These are phyloP conservation scores for Capsicum chinense DNA, from an alignment of 257 asterid species.

Conservation along the genomic window DNA sequence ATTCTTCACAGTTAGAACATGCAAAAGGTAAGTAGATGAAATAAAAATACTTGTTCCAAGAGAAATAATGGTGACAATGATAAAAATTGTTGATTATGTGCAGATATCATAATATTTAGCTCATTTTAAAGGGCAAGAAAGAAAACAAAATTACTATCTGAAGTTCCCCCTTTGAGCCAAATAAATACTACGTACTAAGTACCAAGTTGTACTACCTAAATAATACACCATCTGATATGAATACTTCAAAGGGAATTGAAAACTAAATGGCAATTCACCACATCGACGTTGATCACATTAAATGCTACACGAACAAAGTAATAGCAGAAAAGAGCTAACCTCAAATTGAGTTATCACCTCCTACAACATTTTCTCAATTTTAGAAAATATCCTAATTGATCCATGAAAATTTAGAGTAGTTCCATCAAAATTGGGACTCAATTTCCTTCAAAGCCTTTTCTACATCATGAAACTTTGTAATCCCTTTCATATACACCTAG, in stretches of 20 bases:
- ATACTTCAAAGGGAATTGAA: not conserved
- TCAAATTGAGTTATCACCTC: slow-evolving; percentile 78
- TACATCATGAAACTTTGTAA: slow-evolving; percentile 64
- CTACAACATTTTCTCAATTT: slow-evolving; percentile 72
- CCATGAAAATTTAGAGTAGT: slow-evolving; percentile 65
- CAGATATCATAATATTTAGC: slow-evolving; percentile 35
- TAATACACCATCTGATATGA: not conserved
- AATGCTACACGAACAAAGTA: not conserved
- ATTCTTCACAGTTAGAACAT: not conserved
- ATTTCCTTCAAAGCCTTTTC: slow-evolving; percentile 70
- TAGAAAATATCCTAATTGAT: slow-evolving; percentile 59
- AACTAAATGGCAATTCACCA: not conserved
- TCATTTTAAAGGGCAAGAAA: not conserved
- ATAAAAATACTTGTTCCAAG: not conserved
- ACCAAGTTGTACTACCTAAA: not conserved
- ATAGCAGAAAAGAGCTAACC: slow-evolving; percentile 49
- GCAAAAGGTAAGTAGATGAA: slow-evolving; percentile 5
- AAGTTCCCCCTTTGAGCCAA: too few relatives aligned
- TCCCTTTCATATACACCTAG: slow-evolving; percentile 71
- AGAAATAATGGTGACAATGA: slow-evolving; percentile 1
- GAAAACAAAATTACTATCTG: too few relatives aligned
- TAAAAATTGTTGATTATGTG: slow-evolving; percentile 7
- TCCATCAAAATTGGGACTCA: slow-evolving; percentile 55
- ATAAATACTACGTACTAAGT: not conserved
- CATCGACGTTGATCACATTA: not conserved